phyloP scores from a whole-genome alignment of 2,329 filamentous ascomycete genomes.

The Fusarium mundagurra region DNA sequence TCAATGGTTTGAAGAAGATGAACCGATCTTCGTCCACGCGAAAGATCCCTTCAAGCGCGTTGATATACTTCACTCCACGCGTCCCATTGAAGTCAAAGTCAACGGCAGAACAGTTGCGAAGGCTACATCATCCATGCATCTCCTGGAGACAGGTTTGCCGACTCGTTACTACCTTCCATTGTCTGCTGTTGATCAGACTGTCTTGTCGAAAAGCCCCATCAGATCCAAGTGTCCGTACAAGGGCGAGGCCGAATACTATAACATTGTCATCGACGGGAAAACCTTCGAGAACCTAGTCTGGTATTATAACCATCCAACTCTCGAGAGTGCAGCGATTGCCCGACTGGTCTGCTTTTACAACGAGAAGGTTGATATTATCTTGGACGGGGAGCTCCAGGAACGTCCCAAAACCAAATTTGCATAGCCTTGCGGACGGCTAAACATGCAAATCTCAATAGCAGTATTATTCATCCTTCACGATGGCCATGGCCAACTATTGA shows the following conservation, averaged over 20 bases:
- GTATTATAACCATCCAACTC: constrained; percentile 68
- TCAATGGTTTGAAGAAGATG: constrained; percentile 65
- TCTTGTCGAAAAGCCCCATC: constrained; percentile 61
- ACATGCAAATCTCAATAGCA: not conserved
- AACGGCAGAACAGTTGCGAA: constrained; percentile 59
- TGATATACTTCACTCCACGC: constrained; percentile 66
- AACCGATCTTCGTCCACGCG: constrained; percentile 68
- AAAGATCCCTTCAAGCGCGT: constrained; percentile 75
- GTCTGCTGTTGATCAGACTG: constrained; percentile 56
- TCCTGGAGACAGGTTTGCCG: constrained; percentile 69
- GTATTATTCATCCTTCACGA: not conserved
- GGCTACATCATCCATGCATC: constrained; percentile 58
- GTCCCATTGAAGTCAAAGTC: constrained; percentile 61
- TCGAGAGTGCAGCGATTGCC: constrained; percentile 64
- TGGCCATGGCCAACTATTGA: not conserved
- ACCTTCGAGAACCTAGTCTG: constrained; percentile 64
- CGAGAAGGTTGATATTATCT: constrained; percentile 71
- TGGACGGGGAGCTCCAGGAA: constrained; percentile 59
- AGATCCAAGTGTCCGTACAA: constrained; percentile 74
- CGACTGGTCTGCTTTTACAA: constrained; percentile 73
- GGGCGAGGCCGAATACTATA: constrained; percentile 70
- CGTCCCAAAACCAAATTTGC: constrained; percentile 44
- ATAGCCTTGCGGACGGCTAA: not conserved
- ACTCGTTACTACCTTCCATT: constrained; percentile 68
- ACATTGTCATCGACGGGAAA: constrained; percentile 59